A percentile compares a stretch with the other conserved stretches of the same genome.
phyloP scores from a whole-genome alignment of 352 stramenopile genomes.

The Phytophthora hibernalis region DNA sequence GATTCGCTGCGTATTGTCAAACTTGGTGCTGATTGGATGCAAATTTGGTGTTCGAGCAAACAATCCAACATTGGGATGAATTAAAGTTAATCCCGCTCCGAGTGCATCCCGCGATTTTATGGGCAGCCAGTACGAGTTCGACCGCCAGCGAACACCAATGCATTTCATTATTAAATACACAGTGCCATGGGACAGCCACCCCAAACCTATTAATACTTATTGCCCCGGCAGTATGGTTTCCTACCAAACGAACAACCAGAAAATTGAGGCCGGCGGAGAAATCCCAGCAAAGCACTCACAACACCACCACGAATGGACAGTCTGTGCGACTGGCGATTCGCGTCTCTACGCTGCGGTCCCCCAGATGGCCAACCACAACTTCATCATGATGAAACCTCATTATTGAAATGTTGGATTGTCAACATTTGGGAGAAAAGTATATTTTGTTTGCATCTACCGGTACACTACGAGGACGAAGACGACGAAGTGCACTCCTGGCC shows the following conservation, averaged over 20 bases:
- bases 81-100: not conserved
- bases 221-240: not conserved
- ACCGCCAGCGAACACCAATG: conserved; percentile 1
- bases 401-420: not conserved
- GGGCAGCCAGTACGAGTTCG: not conserved
- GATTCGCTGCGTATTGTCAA: conserved; percentile 25
- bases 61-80: not conserved
- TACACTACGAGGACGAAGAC: conserved; percentile 27
- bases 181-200: conserved; percentile 17
- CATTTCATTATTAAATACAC: not conserved
- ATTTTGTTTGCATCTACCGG: too few relatives aligned
- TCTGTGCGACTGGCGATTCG: conserved; percentile 17
- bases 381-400: not conserved
- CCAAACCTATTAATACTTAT: too few relatives aligned
- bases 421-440: not conserved
- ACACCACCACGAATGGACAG: conserved; percentile 23
- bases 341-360: conserved; percentile 23
- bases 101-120: conserved; percentile 3
- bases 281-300: conserved; percentile 14
- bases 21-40: conserved; percentile 16
- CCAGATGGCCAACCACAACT: conserved; percentile 5
- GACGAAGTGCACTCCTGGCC: conserved; percentile 38
- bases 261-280: not conserved
- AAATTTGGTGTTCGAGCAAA: conserved; percentile 23
- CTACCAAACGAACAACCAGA: not conserved